Base-by-base conservation (phyloP, 257 asterid species). In the Gentiana dahurica region DNA sequence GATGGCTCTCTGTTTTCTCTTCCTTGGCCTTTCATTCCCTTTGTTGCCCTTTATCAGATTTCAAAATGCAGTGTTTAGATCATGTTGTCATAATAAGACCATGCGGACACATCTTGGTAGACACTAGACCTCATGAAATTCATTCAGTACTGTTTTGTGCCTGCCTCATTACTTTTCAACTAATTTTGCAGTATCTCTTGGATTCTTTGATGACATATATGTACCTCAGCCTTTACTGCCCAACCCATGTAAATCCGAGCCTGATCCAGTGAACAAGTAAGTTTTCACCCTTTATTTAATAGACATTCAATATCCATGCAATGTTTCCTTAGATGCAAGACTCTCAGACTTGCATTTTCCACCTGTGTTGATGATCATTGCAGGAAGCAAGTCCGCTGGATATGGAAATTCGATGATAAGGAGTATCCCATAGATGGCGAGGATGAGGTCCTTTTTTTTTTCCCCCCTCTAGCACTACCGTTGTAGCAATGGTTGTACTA, bases 161-260 rank as follows among this genome's bases (percentile, higher is more conserved):
- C 57, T 63, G 53, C 35, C 15, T 60, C 48, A 37, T 50, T 7
- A 60, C n/a, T 60, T n/a, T 43, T 15, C 49, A 15, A 51, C 46
- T 8, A 15, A 13, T 24, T 33, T 59, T 44, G 71, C 84, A 89
- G 98, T 91, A 68, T 70, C 98, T 1, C 85, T 91, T 54, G 98
- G 96, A 53, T 91, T 91, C 76, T 91, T 91, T 12, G 85, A 83
- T 12, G 98, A 91, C 75, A 87, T 77, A 38, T 71, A 74, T 63
- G 62, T 77, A 15, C 83, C 83, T 8, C 56, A 62, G 37, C 63
- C 71, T 59, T 36, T 68, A 60, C 34, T 77, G 73, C 78, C 83
- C 9, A 46, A 53, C 48, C 74, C 73, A 35, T 77, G 71, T 34
- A 66, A 37, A 49, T 53, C 67, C 34, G 95, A 79, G 60, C 82